Conservation (phyloP, 257 asterid genomes). For the Handroanthus guayacan region DNA sequence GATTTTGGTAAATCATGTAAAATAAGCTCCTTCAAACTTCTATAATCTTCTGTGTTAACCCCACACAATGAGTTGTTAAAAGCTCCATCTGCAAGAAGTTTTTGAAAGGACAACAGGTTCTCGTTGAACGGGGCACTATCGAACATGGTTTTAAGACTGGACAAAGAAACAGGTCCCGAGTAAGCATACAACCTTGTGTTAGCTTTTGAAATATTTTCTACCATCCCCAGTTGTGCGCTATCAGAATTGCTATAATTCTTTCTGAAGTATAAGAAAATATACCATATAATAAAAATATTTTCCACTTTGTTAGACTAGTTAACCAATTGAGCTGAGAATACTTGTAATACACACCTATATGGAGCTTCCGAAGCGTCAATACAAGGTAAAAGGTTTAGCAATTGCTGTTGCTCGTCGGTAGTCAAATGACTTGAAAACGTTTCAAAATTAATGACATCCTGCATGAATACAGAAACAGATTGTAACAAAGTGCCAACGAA, state of each 20-base stretch:
- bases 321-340: constrained; percentile 17
- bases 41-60: constrained; percentile 57
- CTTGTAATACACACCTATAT: constrained; percentile 52
- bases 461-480: constrained; percentile 38
- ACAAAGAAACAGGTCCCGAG: constrained; percentile 27
- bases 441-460: constrained; percentile 70
- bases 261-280: constrained; percentile 8
- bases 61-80: constrained; percentile 69
- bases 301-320: not conserved
- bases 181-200: constrained; percentile 10
- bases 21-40: constrained; percentile 59
- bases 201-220: not conserved
- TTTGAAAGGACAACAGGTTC: constrained; percentile 70
- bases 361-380: constrained; percentile 61
- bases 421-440: constrained; percentile 57
- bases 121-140: constrained; percentile 60
- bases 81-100: constrained; percentile 76
- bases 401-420: constrained; percentile 61
- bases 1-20: constrained; percentile 59
- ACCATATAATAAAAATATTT: not conserved
- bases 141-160: constrained; percentile 77
- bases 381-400: constrained; percentile 66
- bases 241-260: not conserved
- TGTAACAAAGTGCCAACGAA: not conserved
- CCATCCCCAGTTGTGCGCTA: too few relatives aligned